These are phyloP conservation scores for Auriscalpium orientale DNA, from an alignment of 768 basidiomycete genomes.

Conservation along the genomic window DNA sequence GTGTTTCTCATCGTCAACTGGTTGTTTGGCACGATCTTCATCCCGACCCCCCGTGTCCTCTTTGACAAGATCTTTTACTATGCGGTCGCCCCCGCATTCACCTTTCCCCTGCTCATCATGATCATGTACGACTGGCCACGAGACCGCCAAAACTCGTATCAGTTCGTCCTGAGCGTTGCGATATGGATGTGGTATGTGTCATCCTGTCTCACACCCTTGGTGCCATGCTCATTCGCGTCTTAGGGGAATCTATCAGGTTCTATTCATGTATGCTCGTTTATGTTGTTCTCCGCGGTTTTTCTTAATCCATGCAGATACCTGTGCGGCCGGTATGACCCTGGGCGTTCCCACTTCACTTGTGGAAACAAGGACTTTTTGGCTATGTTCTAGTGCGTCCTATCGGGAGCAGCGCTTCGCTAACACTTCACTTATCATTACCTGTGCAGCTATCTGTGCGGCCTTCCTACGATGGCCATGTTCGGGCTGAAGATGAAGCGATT, in stretches of 20 bases:
- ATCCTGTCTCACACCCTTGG: neutral
- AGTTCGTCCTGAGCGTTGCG: constrained; percentile 47
- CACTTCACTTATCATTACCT: neutral
- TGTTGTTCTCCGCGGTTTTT: neutral
- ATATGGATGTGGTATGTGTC: constrained; percentile 57
- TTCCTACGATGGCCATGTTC: constrained; percentile 64
- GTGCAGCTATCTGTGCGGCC: constrained; percentile 27
- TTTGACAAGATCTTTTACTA: constrained; percentile 59
- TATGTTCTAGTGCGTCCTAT: constrained; percentile 27
- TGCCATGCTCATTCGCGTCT: constrained; percentile 8
- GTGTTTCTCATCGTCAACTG: constrained; percentile 64
- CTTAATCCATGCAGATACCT: constrained; percentile 24
- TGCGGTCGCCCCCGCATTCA: constrained; percentile 53
- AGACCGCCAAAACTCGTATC: constrained; percentile 51
- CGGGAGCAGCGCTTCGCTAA: neutral
- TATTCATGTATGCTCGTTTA: constrained; percentile 33
- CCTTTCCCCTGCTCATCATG: constrained; percentile 54
- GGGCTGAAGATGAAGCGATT: constrained; percentile 60
- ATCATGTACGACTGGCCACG: constrained; percentile 70
- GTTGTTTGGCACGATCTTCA: constrained; percentile 51
- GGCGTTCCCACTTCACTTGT: constrained; percentile 31
- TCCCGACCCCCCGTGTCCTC: constrained; percentile 34
- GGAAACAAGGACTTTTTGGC: constrained; percentile 32
- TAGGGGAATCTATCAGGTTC: constrained; percentile 54
- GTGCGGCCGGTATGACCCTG: constrained; percentile 34